These are phyloP conservation scores for Spiraea crenata DNA, from an alignment of 331 rosid genomes.

Conservation along the genomic window DNA sequence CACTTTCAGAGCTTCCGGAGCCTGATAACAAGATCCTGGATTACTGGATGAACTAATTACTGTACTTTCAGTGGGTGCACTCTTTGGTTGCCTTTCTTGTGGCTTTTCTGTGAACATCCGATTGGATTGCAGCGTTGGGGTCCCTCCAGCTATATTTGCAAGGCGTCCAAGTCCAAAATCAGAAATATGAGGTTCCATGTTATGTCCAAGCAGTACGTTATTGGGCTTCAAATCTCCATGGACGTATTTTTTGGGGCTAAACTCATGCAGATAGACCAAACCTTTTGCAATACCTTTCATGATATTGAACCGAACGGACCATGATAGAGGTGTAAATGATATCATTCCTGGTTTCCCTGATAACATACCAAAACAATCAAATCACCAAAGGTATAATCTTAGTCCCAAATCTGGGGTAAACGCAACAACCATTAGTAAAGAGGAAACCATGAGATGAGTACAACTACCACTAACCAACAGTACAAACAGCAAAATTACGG, in stretches of 20 bases:
- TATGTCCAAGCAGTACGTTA: constrained; percentile 76
- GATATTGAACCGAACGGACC: constrained; percentile 70
- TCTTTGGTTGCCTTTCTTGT: constrained; percentile 60
- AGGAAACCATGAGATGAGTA: background rate
- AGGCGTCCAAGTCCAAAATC: constrained; percentile 96
- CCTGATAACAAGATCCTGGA: constrained; percentile 65
- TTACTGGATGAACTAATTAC: constrained; percentile 32
- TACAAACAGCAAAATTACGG: background rate
- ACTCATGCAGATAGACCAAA: constrained; percentile 79
- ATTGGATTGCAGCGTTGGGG: constrained; percentile 80
- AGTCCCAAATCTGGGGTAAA: background rate
- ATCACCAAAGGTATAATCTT: constrained; percentile 12
- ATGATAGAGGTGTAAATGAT: constrained; percentile 55
- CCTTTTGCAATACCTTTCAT: constrained; percentile 88
- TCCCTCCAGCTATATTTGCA: constrained; percentile 84
- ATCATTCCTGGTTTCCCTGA: constrained; percentile 71
- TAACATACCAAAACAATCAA: constrained; percentile 30
- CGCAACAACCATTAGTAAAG: background rate
- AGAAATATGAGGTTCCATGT: constrained; percentile 77
- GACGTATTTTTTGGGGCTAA: constrained; percentile 92
- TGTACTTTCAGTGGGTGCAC: constrained; percentile 47
- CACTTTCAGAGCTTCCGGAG: constrained; percentile 77
- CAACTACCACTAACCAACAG: background rate
- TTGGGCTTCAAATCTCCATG: constrained; percentile 89
- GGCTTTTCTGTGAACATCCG: constrained; percentile 58